phyloP scores from a whole-genome alignment of 805 yeast genomes.

The Lipomyces kockii region DNA sequence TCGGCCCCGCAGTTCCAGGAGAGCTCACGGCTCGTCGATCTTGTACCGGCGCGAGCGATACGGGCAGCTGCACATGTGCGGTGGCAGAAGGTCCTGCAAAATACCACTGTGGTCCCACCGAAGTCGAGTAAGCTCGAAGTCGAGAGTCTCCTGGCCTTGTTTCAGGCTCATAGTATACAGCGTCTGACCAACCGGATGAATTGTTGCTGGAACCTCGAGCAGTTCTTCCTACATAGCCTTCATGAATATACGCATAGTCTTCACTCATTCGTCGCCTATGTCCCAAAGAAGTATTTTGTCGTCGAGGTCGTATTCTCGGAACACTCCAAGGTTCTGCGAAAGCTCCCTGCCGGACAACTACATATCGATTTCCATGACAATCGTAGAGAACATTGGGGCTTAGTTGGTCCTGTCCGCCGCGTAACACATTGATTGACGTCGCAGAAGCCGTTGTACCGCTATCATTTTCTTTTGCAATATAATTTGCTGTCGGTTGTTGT shows the following conservation, averaged over 20 bases:
- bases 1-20: not conserved
- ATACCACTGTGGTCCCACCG: not conserved
- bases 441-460: not conserved
- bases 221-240: not conserved
- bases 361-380: conserved; percentile 15
- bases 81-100: not conserved
- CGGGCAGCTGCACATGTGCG: not conserved
- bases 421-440: conserved; percentile 1
- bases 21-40: not conserved
- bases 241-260: not conserved
- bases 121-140: not conserved
- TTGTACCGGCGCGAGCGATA: not conserved
- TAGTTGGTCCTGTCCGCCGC: not conserved
- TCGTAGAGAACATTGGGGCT: conserved; percentile 16
- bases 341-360: not conserved
- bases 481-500: conserved; percentile 1
- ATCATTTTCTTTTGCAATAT: conserved; percentile 2
- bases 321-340: not conserved
- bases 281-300: not conserved
- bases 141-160: not conserved
- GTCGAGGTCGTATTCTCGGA: conserved; percentile 4
- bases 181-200: not conserved
- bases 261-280: not conserved
- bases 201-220: not conserved
- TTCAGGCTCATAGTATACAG: not conserved